A percentile compares a stretch with the other conserved stretches of the same genome.
Conservation (phyloP, 2,329 filamentous ascomycete genomes). For the Xylaria sp. region DNA sequence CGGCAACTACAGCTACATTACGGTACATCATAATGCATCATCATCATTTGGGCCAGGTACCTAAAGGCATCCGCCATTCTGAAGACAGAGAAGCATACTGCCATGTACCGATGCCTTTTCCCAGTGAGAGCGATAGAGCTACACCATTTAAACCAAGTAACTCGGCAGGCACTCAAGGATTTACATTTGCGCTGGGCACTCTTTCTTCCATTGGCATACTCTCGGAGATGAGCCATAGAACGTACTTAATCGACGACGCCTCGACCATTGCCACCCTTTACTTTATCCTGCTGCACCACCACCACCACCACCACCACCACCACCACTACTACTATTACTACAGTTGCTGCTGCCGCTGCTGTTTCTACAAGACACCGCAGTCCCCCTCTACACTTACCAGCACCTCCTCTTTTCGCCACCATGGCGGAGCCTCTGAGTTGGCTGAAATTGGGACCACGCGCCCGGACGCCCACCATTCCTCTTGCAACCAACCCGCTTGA, state of each 20-base stretch:
- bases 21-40: no score
- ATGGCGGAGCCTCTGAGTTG: constrained; percentile 38
- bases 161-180: no score
- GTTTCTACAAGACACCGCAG: background rate
- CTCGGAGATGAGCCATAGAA: background rate
- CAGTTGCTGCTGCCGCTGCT: background rate
- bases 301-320: no score
- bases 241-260: background rate
- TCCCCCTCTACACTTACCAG: background rate
- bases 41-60: background rate
- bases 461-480: constrained; percentile 39
- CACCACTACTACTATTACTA: background rate
- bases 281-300: no score
- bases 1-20: no score
- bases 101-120: background rate
- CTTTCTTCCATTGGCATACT: background rate
- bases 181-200: background rate
- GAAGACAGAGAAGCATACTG: background rate
- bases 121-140: background rate
- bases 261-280: background rate
- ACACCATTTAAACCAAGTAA: no score
- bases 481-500: constrained; percentile 34
- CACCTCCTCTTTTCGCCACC: background rate
- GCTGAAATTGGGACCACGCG: constrained; percentile 42
- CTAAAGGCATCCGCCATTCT: background rate